Base-by-base conservation (phyloP, 1,284 basidiomycete species). In the Microbotryomycetes sp. region DNA sequence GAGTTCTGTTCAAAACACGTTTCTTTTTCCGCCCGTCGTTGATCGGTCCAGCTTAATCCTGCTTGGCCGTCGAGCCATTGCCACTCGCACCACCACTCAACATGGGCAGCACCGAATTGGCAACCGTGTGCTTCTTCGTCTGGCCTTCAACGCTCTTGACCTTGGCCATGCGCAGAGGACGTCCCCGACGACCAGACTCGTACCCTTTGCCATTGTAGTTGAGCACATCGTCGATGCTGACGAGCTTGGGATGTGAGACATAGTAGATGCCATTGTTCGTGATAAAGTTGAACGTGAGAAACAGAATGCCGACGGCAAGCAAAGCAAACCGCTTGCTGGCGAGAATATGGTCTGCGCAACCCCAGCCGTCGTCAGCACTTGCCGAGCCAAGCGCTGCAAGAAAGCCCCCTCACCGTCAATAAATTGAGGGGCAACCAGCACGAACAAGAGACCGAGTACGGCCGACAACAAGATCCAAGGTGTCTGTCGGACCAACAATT, bases 241-340 rank as follows among this genome's bases (percentile, higher is more conserved):
- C 83, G 58, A 98, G 82, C 24, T 87, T 84, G n/a, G 94, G 96
- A 87, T 91, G 94, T 24, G 89, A 84, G 64, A 99, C 92, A 74
- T 93, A 97, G 67, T 87, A 82, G 67, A 91, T 82, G 46, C 87
- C 87, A 73, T 94, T 84, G 48, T 84, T 78, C 76, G 88, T 74
- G 70, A 94, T 87, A 76, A 88, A 89, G 51, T 79, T 67, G 61
- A 85, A 75, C 13, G 88, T 79, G 61, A 84, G 60, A 46, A 81
- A 71, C 52, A 65, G 21, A 30, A 68, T 24, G 57, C 87, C 79
- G 45, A 93, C 72, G 53, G 80, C 73, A 71, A 88, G 77, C 87
- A 90, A 91, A 51, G 91, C 78, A 69, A 87, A 71, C 76, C 89
- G 84, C 78, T 91, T 90, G 73, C 87, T 87, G 67, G 82, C 76